Percentiles rank a stretch among this genome's conserved stretches.
phyloP scores from a whole-genome alignment of 257 asterid genomes.

The Nicotiana sylvestris region DNA sequence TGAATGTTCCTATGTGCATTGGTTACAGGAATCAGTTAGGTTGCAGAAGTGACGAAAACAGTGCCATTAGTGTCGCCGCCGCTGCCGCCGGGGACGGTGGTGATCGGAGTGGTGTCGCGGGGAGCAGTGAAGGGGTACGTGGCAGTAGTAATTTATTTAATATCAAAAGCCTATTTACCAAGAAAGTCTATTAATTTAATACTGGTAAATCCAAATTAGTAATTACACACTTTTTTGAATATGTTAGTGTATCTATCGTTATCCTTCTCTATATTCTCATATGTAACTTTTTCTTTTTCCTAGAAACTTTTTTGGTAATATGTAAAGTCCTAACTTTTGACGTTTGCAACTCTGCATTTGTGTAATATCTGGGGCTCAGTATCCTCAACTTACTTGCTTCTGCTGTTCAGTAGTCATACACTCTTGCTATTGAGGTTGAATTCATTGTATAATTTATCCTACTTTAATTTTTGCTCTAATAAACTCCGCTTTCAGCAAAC shows the following conservation, averaged over 20 bases:
- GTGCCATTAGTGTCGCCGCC: slow-evolving; percentile 5
- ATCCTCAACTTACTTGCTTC: neutral
- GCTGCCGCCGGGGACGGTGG: slow-evolving; percentile 11
- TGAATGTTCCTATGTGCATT: slow-evolving; percentile 83
- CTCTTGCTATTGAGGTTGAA: neutral
- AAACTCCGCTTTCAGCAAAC: neutral
- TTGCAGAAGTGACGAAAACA: slow-evolving; percentile 46
- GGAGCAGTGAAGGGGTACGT: slow-evolving; percentile 58
- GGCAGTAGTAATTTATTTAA: slow-evolving; percentile 53
- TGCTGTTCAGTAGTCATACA: neutral
- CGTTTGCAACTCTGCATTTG: neutral
- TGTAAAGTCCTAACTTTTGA: slow-evolving; percentile 9
- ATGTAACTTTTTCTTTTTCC: neutral
- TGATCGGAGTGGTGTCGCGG: slow-evolving; percentile 27
- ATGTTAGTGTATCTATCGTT: neutral
- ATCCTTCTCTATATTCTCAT: neutral
- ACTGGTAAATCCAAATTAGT: neutral
- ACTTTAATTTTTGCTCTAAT: neutral
- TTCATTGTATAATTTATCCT: neutral
- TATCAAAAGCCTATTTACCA: slow-evolving; percentile 64
- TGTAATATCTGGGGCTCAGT: neutral
- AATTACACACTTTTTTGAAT: slow-evolving; percentile 6
- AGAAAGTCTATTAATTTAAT: slow-evolving; percentile 56
- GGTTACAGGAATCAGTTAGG: slow-evolving; percentile 68
- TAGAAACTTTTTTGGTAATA: neutral